Evolutionary conservation across 495 filamentous ascomycete genomes (phyloP).

Genomic region (Parachaetomium inaequale): DNA sequence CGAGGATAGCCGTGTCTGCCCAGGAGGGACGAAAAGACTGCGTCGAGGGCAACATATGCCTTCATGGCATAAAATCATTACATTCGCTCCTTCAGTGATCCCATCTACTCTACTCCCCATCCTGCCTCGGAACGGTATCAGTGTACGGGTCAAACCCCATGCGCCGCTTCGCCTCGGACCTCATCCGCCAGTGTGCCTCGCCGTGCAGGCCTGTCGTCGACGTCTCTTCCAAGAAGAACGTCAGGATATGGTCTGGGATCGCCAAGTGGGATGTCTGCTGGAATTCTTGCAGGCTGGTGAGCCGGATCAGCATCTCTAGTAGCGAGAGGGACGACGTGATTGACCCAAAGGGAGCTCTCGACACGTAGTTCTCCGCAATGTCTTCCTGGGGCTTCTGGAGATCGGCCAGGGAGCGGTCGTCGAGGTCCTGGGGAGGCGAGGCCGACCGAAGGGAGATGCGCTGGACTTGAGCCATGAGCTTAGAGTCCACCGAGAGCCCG

Average conservation of each 20-base stretch:
- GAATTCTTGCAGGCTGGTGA: slow-evolving; percentile 93
- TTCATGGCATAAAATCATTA: background rate
- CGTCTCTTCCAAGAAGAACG: slow-evolving; percentile 86
- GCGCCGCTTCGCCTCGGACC: slow-evolving; percentile 65
- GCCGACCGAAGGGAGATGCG: slow-evolving; percentile 38
- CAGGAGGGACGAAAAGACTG: background rate
- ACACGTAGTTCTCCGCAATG: slow-evolving; percentile 18
- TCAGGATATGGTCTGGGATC: slow-evolving; percentile 91
- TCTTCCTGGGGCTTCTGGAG: slow-evolving; percentile 1
- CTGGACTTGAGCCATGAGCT: slow-evolving; percentile 40
- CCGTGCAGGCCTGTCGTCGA: slow-evolving; percentile 69
- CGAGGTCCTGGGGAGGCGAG: slow-evolving; percentile 28
- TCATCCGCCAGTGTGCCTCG: slow-evolving; percentile 64
- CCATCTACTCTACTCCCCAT: background rate
- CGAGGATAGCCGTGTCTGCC: background rate
- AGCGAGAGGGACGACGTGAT: slow-evolving; percentile 86
- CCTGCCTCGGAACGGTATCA: slow-evolving; percentile 26
- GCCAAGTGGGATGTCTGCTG: slow-evolving; percentile 89
- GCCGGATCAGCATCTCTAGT: slow-evolving; percentile 88
- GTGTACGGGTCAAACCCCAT: slow-evolving; percentile 73
- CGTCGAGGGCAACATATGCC: background rate
- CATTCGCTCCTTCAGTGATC: background rate
- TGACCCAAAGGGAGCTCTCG: slow-evolving; percentile 41
- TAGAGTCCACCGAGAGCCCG: slow-evolving; percentile 36
- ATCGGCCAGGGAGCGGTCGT: slow-evolving; percentile 7